Evolutionary conservation across 768 basidiomycete genomes (phyloP), one percentile per base, ranked within the genome.

Genomic region (Tylopilus vinaceipallidus): DNA sequence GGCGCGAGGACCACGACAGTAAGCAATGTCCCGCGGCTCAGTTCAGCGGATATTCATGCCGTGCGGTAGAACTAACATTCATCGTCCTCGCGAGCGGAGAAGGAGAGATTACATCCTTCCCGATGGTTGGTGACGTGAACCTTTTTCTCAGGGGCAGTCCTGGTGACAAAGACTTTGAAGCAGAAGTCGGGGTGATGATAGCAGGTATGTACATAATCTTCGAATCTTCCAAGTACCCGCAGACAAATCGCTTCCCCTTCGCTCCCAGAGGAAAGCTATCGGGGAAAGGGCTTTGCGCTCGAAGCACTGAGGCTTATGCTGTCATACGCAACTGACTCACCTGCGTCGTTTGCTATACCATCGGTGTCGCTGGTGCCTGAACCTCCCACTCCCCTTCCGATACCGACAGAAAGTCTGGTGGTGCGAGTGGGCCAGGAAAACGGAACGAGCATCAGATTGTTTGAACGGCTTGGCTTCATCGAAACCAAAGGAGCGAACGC

Each of bases 91-190:
- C 80, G 29, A 58, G 69, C 6, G 51, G 63, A 8, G 55, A 53
- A 17, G 62, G 65, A 1, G 50, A 58, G 11, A 49, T 55, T 50
- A 58, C 68, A 73, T 58, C 67, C 63, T 61, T 74, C 51, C 79
- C 76, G 10, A 94, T 95, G 92, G 72, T 95, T 17, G 95, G 95
- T 27, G 95, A 98, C 63, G 92, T 93, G 30, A 97, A 97, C 66
- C 69, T 97, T 23, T 97, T 97, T 66, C 69, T 95, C 36, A 86
- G 86, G 39, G 82, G 83, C 39, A 56, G 64, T 16, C 66, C 67
- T 19, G 62, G 65, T 1, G 68, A 71, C 6, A 69, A 75, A 20
- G 73, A 70, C 29, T 78, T 81, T 47, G 84, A 92, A 54, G 89
- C 82, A 3, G 95, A 98, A 61, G 80, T 84, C 23, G 92, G 95